phyloP scores from a whole-genome alignment of 768 basidiomycete genomes.

The Podaxis pistillaris region DNA sequence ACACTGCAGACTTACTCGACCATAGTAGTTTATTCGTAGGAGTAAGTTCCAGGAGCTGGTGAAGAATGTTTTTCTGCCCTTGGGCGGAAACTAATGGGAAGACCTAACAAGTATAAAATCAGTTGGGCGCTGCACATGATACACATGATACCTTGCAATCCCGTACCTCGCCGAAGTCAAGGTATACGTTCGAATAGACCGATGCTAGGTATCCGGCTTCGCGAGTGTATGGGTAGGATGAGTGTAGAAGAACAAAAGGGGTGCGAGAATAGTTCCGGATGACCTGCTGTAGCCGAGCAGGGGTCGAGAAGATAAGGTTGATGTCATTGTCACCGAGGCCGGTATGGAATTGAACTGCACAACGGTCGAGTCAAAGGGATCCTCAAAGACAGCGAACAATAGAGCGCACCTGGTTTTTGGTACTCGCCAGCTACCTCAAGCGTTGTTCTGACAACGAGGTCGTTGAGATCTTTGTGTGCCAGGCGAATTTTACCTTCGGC shows the following conservation, averaged over 20 bases:
- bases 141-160: background rate
- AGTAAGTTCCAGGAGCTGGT: slow-evolving; percentile 64
- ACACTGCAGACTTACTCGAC: slow-evolving; percentile 55
- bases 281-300: slow-evolving; percentile 64
- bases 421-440: slow-evolving; percentile 50
- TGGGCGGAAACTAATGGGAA: slow-evolving; percentile 65
- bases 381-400: background rate
- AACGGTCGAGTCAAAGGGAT: background rate
- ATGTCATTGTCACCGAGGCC: slow-evolving; percentile 80
- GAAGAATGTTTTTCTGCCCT: slow-evolving; percentile 60
- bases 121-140: no score
- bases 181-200: slow-evolving; percentile 69
- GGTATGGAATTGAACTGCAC: slow-evolving; percentile 79
- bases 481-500: slow-evolving; percentile 46
- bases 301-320: slow-evolving; percentile 52
- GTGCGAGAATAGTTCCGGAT: slow-evolving; percentile 63
- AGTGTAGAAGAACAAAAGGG: slow-evolving; percentile 67
- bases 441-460: slow-evolving; percentile 56
- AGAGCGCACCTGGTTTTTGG: slow-evolving; percentile 56
- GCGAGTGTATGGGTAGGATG: slow-evolving; percentile 75
- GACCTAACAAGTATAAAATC: slow-evolving; percentile 32
- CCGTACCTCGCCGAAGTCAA: slow-evolving; percentile 73
- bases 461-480: slow-evolving; percentile 62
- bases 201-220: slow-evolving; percentile 78
- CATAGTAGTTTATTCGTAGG: slow-evolving; percentile 82